Evolutionary conservation across 176 grass and related monocot species (phyloP).

Genomic region (Dactylis glomerata): DNA sequence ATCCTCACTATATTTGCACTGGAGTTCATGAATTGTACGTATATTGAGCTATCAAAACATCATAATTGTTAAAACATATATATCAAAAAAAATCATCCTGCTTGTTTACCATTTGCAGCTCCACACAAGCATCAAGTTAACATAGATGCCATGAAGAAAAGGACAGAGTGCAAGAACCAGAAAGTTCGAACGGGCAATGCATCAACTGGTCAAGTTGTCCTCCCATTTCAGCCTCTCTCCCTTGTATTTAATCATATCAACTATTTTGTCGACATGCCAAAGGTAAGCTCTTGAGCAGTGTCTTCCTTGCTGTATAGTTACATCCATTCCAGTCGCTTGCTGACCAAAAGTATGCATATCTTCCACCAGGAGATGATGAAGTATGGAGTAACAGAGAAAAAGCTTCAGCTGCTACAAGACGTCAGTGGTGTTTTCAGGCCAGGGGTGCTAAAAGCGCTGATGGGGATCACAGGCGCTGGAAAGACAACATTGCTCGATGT

Average conservation of each 20-base stretch:
- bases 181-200: slow-evolving; percentile 25
- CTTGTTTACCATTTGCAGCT: slow-evolving; percentile 49
- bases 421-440: slow-evolving; percentile 79
- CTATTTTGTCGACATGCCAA: slow-evolving; percentile 88
- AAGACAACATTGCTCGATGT: slow-evolving; percentile 96
- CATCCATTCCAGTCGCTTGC: slow-evolving; percentile 7
- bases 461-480: slow-evolving; percentile 94
- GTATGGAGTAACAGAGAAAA: slow-evolving; percentile 70
- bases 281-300: slow-evolving; percentile 51
- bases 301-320: slow-evolving; percentile 3
- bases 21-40: slow-evolving; percentile 67
- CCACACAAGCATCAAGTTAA: slow-evolving; percentile 57
- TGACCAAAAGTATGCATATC: slow-evolving; percentile 30
- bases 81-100: background rate
- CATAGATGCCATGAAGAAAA: slow-evolving; percentile 30
- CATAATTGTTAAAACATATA: slow-evolving; percentile 9
- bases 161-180: slow-evolving; percentile 24
- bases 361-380: slow-evolving; percentile 67
- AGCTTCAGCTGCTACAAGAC: slow-evolving; percentile 78
- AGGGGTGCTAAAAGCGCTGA: slow-evolving; percentile 86
- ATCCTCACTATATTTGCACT: slow-evolving; percentile 82
- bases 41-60: slow-evolving; percentile 18
- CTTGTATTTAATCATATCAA: slow-evolving; percentile 84
- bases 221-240: slow-evolving; percentile 73
- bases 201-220: slow-evolving; percentile 46